phyloP scores from a whole-genome alignment of 495 filamentous ascomycete species.

The Rusavskia elegans region DNA sequence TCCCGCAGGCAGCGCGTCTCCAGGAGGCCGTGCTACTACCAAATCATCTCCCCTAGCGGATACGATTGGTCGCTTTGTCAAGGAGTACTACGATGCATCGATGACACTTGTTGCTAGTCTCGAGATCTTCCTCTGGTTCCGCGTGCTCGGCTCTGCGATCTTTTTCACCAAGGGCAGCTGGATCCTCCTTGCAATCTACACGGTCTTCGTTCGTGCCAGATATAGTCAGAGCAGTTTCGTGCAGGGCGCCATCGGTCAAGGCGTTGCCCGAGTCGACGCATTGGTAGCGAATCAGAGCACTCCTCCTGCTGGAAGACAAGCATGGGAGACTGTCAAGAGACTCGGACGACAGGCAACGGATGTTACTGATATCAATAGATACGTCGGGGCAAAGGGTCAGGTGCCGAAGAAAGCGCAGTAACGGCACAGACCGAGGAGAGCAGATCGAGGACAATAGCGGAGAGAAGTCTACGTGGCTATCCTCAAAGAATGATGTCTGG shows the following conservation, averaged over 20 bases:
- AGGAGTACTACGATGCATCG: constrained; percentile 86
- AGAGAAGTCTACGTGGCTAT: no score
- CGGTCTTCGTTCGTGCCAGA: constrained; percentile 79
- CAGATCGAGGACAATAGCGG: no score
- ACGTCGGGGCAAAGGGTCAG: constrained; percentile 38
- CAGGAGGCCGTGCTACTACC: constrained; percentile 43
- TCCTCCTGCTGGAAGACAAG: constrained; percentile 66
- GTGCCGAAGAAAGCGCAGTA: constrained; percentile 45
- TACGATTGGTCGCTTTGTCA: constrained; percentile 80
- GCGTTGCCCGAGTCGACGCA: constrained; percentile 63
- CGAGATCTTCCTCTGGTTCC: constrained; percentile 68
- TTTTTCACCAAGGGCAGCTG: constrained; percentile 82
- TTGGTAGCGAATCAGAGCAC: constrained; percentile 71
- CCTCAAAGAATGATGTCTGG: neutral
- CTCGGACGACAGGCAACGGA: constrained; percentile 56
- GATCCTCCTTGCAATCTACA: constrained; percentile 73
- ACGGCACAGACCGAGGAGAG: neutral
- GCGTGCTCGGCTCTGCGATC: constrained; percentile 60
- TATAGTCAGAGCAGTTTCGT: constrained; percentile 86
- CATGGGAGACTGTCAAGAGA: constrained; percentile 71
- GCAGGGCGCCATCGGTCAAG: constrained; percentile 56
- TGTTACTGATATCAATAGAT: constrained; percentile 59
- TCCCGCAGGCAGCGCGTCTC: constrained; percentile 31
- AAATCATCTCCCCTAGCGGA: constrained; percentile 52
- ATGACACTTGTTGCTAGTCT: constrained; percentile 69